These are phyloP conservation scores for Psilocybe tampanensis DNA, from an alignment of 768 basidiomycete genomes.

Conservation along the genomic window DNA sequence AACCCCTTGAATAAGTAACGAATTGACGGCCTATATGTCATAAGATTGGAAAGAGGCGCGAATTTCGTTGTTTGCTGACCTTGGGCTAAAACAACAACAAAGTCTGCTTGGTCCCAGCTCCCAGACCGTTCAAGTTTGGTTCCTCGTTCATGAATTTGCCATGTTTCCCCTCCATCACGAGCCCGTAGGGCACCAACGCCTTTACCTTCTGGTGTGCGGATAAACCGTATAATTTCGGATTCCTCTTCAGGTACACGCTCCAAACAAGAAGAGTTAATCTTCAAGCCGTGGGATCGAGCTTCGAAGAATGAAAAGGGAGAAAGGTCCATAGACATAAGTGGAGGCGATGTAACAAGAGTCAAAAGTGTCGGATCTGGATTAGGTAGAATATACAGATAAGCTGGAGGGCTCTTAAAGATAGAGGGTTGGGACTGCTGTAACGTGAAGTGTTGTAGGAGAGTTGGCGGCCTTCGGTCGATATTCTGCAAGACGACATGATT, in stretches of 20 bases:
- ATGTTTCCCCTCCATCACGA: conserved; percentile 62
- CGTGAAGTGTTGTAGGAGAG: conserved; percentile 73
- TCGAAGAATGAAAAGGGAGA: conserved; percentile 65
- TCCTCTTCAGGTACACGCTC: conserved; percentile 48
- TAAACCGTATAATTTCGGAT: conserved; percentile 58
- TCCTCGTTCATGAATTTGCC: conserved; percentile 54
- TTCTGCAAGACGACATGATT: conserved; percentile 51
- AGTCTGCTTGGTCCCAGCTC: conserved; percentile 60
- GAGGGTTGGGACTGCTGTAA: conserved; percentile 64
- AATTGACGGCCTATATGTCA: conserved; percentile 48
- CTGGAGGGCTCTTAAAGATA: conserved; percentile 48
- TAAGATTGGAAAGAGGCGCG: conserved; percentile 2
- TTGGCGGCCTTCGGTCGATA: conserved; percentile 87
- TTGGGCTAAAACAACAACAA: conserved; percentile 69
- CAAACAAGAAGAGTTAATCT: conserved; percentile 40
- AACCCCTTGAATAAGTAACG: conserved; percentile 58
- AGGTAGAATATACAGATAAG: conserved; percentile 56
- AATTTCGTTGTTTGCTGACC: conserved; percentile 42
- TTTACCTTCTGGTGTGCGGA: conserved; percentile 78
- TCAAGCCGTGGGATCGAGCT: conserved; percentile 54
- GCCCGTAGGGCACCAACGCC: conserved; percentile 70
- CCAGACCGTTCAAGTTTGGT: conserved; percentile 48
- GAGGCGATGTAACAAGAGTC: conserved; percentile 67
- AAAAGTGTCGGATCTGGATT: conserved; percentile 42
- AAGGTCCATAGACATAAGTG: conserved; percentile 63